Evolutionary conservation across 2,329 filamentous ascomycete species (phyloP), one percentile per base, ranked within the genome.

Genomic region (Canariomyces notabilis): DNA sequence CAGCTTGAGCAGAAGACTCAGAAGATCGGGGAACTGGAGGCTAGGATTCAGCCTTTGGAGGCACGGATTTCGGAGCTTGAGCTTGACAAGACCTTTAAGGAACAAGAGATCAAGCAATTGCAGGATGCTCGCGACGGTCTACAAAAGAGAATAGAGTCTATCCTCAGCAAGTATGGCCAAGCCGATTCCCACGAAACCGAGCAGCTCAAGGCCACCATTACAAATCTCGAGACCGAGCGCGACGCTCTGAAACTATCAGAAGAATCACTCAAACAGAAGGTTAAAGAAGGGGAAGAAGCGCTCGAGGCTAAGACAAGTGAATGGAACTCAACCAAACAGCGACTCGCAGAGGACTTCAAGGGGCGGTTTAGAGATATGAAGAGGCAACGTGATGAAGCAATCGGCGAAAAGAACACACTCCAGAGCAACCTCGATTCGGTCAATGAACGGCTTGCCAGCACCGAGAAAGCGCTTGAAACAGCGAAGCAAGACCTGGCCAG

Each of bases 71-170:
- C 82, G 9, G 89, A 95, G 59, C 74, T 97, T 12, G 87, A 94
- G 62, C 89, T 85, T 49, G 80, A 91, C 51, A 76, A 88, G 52
- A 80, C 85, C 50, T 87, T 85, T 55, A 85, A 90, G 59, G 85
- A 94, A 55, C 89, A 89, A 11, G 91, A 97, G 62, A 80, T 96
- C 61, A 88, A 87, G 59, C 78, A 96, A 53, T 76, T 97, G 8
- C 86, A 94, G 55, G 86, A 93, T 59, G 91, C 97, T 62, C 84
- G 93, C 14, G 91, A 97, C 62, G 81, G 88, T 48, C 96, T 91
- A 87, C 89, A 95, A 67, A 91, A 96, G 72, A 85, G 93, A 19
- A 94, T 89, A 1, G 89, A 97, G 62, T 88, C 94, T 57, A 96
- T 98, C 51, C 79, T 98, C 41, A 89, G 89, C 55, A 96, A 95